phyloP scores from a whole-genome alignment of 805 yeast genomes.

The Phaffomyces opuntiae region DNA sequence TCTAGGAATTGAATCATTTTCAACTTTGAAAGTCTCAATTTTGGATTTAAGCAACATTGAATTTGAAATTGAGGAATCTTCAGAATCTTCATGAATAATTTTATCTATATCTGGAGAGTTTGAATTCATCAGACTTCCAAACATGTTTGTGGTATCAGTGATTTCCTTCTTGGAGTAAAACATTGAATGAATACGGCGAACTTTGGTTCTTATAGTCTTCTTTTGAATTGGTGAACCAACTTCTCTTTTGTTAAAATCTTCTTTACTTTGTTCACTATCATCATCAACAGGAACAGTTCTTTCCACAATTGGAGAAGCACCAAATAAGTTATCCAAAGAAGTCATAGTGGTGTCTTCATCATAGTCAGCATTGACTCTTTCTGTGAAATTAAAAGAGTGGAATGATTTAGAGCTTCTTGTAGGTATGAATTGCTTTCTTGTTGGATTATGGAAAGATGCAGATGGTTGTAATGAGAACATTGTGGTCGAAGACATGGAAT shows the following conservation, averaged over 20 bases:
- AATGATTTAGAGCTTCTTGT: conserved; percentile 17
- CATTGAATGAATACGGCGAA: conserved; percentile 64
- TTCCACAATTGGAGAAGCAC: conserved; percentile 22
- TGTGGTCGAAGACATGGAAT: conserved; percentile 8
- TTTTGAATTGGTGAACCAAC: conserved; percentile 34
- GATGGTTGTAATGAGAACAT: neutral
- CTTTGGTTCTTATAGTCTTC: conserved; percentile 28
- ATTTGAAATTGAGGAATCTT: conserved; percentile 9
- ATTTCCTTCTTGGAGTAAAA: conserved; percentile 50
- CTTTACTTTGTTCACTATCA: conserved; percentile 5
- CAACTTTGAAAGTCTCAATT: conserved; percentile 36
- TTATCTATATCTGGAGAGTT: conserved; percentile 11
- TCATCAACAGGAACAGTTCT: conserved; percentile 6
- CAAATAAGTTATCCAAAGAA: conserved; percentile 18
- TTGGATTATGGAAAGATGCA: neutral
- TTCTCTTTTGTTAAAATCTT: conserved; percentile 21
- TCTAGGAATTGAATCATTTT: conserved; percentile 62
- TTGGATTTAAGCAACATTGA: conserved; percentile 24
- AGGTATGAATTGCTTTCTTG: conserved; percentile 8
- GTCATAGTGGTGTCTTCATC: conserved; percentile 8
- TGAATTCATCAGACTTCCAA: conserved; percentile 20
- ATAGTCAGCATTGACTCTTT: conserved; percentile 7
- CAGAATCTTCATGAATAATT: conserved; percentile 2
- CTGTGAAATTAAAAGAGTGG: conserved; percentile 14
- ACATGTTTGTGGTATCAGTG: conserved; percentile 28